Evolutionary conservation across 2,329 filamentous ascomycete genomes (phyloP), one percentile per base, ranked within the genome.

Genomic region (Pleoardoris graminearum): DNA sequence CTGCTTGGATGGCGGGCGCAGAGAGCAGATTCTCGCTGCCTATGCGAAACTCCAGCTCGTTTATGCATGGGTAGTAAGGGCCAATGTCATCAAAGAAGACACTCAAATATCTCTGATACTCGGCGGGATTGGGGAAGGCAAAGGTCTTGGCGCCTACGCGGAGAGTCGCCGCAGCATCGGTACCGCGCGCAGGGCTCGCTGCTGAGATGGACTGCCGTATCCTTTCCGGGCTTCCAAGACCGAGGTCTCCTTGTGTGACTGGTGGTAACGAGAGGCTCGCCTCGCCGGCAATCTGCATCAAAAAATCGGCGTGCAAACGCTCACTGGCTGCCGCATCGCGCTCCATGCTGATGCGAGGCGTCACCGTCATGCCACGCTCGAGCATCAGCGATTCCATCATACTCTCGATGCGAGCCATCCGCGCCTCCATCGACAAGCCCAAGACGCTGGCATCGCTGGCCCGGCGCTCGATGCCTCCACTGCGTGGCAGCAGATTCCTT

Each of bases 321-420:
- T 68, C 59, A 25, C 54, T 57, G 23, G 51, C 46, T 11, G 52
- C 52, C 1, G 65, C 63, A 1, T 70, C 68, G n/a, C 63, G 61
- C 48, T 68, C 68, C 2, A 63, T 58, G 45, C 62, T 67, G n/a
- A 58, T 59, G 39, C 59, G 53, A 2, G 67, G 62, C 12, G 63
- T 62, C 44, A 62, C 51, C 5, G 56, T 55, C 44, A 62, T 48
- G 50, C 59, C 58, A 10, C 68, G 63, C 5, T 71, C 67, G 21
- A 66, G 69, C n/a, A 71, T 58, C 19, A 71, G 48, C 12, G 61
- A 59, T 36, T 71, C 66, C 68, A 72, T 69, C 68, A 72, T 69
- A 32, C 57, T 54, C 54, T 72, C 69, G 4, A 72, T 63, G 8
- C 69, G 59, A 8, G 66, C 55, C 69, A 72, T 72, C 27, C 69